Evolutionary conservation across 2,329 filamentous ascomycete genomes (phyloP).

Genomic region (Diaporthe sp.): DNA sequence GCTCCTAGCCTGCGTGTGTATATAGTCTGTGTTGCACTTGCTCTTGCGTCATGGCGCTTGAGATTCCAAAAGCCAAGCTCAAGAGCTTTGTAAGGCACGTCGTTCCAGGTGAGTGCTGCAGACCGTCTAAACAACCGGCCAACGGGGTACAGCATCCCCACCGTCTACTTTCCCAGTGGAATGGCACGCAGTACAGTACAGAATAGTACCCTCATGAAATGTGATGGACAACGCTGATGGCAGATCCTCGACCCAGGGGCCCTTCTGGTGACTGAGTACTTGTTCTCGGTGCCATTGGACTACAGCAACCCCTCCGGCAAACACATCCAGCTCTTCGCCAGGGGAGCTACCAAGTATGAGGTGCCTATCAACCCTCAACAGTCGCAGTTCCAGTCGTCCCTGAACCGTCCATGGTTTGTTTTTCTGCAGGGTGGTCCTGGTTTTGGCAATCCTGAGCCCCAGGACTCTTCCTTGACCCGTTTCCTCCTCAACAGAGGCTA

Average conservation of each 20-base stretch:
- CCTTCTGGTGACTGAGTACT: constrained; percentile 82
- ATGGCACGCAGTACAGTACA: no score
- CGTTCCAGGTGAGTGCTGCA: constrained; percentile 35
- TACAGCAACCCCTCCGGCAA: constrained; percentile 73
- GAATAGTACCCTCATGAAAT: no score
- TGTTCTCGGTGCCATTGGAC: constrained; percentile 89
- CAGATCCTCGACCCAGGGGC: constrained; percentile 66
- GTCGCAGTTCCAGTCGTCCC: constrained; percentile 41
- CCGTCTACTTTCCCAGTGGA: not conserved
- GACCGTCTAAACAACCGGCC: not conserved
- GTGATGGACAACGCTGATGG: not conserved
- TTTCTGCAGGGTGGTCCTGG: constrained; percentile 92
- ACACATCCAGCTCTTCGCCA: constrained; percentile 82
- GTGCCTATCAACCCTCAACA: constrained; percentile 66
- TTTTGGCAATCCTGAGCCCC: constrained; percentile 80
- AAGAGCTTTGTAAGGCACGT: constrained; percentile 34
- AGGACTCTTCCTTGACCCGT: constrained; percentile 79
- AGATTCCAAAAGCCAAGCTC: constrained; percentile 36
- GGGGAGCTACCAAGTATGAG: constrained; percentile 78
- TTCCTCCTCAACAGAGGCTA: constrained; percentile 84
- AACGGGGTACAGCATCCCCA: not conserved
- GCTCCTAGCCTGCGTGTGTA: not conserved
- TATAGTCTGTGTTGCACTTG: not conserved
- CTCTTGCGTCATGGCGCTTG: constrained; percentile 33
- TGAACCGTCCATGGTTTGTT: constrained; percentile 58